phyloP scores from a whole-genome alignment of 345 rosid species.

The Ceriops decandra region DNA sequence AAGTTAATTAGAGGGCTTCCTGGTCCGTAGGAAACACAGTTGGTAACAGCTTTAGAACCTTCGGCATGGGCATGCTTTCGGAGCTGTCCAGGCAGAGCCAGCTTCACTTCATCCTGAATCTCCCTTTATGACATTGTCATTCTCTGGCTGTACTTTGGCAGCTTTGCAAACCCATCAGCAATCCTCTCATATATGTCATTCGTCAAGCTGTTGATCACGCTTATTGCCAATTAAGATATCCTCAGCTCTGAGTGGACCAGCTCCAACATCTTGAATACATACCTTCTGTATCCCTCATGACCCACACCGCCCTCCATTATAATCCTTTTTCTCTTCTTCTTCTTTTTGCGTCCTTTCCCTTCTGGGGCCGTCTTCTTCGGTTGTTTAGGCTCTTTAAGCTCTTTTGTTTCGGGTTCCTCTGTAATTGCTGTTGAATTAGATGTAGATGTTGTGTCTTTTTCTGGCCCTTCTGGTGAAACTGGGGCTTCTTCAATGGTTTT shows the following conservation, averaged over 20 bases:
- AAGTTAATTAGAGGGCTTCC: not conserved
- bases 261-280: constrained; percentile 59
- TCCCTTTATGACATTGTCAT: constrained; percentile 62
- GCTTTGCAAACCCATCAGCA: constrained; percentile 53
- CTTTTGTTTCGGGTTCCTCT: no score
- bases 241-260: constrained; percentile 68
- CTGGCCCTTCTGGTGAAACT: not conserved
- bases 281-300: constrained; percentile 50
- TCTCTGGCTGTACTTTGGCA: constrained; percentile 30
- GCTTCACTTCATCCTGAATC: constrained; percentile 60
- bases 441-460: not conserved
- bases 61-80: constrained; percentile 70
- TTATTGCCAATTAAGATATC: constrained; percentile 67
- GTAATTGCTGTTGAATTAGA: no score
- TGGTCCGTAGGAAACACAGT: constrained; percentile 24
- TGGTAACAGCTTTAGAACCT: constrained; percentile 62
- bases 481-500: no score
- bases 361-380: not conserved
- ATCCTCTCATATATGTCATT: constrained; percentile 74
- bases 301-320: constrained; percentile 9
- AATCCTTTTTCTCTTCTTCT: constrained; percentile 21
- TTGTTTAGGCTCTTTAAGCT: not conserved
- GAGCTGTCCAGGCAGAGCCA: constrained; percentile 76
- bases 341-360: not conserved
- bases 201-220: constrained; percentile 59